Evolutionary conservation across 163 green algal genomes (phyloP), one percentile per base, ranked within the genome.

Genomic region (Chlamydomonas reinhardtii): DNA sequence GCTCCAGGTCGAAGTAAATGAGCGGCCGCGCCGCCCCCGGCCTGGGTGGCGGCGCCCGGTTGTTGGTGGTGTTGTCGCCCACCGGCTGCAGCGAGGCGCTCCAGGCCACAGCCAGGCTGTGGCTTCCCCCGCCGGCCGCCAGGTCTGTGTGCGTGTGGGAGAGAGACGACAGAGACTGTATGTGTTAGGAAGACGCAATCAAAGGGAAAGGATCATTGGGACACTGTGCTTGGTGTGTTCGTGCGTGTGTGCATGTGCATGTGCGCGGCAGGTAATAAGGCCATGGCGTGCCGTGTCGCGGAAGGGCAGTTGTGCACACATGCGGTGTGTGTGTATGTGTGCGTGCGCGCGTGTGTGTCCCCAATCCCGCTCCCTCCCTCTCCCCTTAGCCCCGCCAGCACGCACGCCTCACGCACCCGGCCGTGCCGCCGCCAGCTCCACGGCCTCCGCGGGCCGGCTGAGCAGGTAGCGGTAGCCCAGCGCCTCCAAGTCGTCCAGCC

Each of bases 1-100:
- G 14, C 34, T 86, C 69, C 27, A 86, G 80, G 69, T 86, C 80
- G 56, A 80, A 86, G 34, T 86, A 86, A 2, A 73, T 27, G 15
- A 86, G 80, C 54, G 80, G 80, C 4, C 80, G 54, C 22, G 80
- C 80, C 20, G 64, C 61, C 9, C 80, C 80, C 17, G 68, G 80
- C 35, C 31, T 0, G 0, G 48, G 19, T 2, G 80, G 80, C 29
- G 69, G 24, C 29, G 20, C 34, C 11, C 56, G 27, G 35, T 86
- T 86, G 54, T 86, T 86, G 69, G 80, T 86, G 70, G 39, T 69
- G 37, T 79, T 79, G 34, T 29, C n/a, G 32, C 24, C 59, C 59
- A 66, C 59, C 17, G 9, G 29, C 73, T 68, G 29, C 71, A 76
- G 34, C 34, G 11, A 20, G 39, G 59, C 39, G 39, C 71, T 76